Base-by-base conservation (phyloP, 306 rosid genomes). In the Hippophae rhamnoides region DNA sequence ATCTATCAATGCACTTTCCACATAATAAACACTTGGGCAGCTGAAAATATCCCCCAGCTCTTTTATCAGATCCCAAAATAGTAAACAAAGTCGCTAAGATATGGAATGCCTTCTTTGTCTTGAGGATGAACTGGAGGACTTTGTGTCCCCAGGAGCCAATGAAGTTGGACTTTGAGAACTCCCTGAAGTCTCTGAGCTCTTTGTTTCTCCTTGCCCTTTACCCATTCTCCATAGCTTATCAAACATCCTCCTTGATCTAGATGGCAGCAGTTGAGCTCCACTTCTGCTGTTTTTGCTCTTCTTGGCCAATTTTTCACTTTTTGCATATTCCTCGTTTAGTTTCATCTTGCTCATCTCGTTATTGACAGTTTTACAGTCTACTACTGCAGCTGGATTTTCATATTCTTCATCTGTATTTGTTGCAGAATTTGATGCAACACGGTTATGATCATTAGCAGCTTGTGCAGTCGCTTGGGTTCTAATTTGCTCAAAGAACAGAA, bases 131-230 rank as follows among this genome's bases (percentile, higher is more conserved):
- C 85, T 78, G 10, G 85, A 78, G 63, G 90, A 86, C 70, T 93
- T 93, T 54, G 77, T 68, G 48, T 88, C 86, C 31, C 88, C 89
- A 18, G 82, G 86, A 63, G 63, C 86, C 41, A 82, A n/a, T 48
- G 96, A 92, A 52, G 86, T 84, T 23, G 94, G 99, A 65, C 97
- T 88, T 68, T 88, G 89, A 52, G 99, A 93, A 71, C 97, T 89
- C 60, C 82, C 97, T 6, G 99, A 93, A 5, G 97, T 88, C 65
- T 93, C 97, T 0, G 95, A 83, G 63, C 97, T 85, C 75, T 66
- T 81, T 60, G 85, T 84, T 52, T 77, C 99, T 51, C 80, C 96
- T 5, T 79, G 81, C 40, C 85, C 90, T 60, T 86, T 92, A 8
- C 89, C 97, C 11, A 82, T 73, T 42, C 62, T 65, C 99, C 99